Base-by-base conservation (phyloP, 768 basidiomycete genomes). In the Scleroderma bovista region DNA sequence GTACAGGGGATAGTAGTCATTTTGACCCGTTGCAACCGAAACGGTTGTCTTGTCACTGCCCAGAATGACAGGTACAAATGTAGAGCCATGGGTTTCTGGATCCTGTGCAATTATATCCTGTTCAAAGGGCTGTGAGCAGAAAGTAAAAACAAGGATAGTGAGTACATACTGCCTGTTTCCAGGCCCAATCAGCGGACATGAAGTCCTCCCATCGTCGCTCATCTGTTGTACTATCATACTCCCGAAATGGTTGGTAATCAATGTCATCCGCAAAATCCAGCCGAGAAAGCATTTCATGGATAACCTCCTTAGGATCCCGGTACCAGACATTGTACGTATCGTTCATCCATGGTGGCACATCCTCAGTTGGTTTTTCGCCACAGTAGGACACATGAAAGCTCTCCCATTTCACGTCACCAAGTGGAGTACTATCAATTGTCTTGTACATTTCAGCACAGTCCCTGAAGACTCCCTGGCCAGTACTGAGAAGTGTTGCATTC, bases 391-490 rank as follows among this genome's bases (percentile, higher is more conserved):
- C 47, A 1, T 39, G 34, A 22, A 67, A 61, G 13, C 48, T 56
- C 32, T 69, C 29, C 69, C 67, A 70, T 2, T 56, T 54, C 3
- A 60, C 44, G 34, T 63, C 64, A 12, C 69, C 65, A 19, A 58
- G 46, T 37, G 33, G 22, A 3, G 57, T 63, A 0, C 55, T 29
- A 47, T 70, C 60, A 47, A 70, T 70, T 0, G 58, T 53, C 3
- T 52, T 22, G 20, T 61, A 58, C 4, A 68, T 10, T 40, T 68
- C 54, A 9, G 47, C 40, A 46, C 58, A 40, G 34, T 58, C 44
- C 1, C 51, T 39, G 51, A 67, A 67, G 1, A 58, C 60, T 4
- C 62, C 54, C 11, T 22, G 31, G 15, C 43, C 39, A 29, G 42
- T 36, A 46, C 44, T 46, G 31, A 23, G 38, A 48, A 24, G 23